phyloP scores from a whole-genome alignment of 208 protist genomes.

The Histomonas meleagridis region DNA sequence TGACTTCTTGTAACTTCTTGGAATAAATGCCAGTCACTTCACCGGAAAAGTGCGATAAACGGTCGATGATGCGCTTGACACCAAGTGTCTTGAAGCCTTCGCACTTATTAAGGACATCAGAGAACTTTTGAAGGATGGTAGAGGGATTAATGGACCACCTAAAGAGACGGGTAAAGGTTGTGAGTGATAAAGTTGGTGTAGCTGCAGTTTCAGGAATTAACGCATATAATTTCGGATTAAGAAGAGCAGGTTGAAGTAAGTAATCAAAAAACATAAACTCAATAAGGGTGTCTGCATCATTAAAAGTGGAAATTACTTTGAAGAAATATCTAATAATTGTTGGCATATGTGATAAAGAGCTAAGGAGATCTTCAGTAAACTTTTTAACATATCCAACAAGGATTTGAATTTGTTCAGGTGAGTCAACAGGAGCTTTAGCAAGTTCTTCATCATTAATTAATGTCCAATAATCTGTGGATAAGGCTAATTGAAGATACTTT shows the following conservation, averaged over 20 bases:
- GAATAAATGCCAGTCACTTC: neutral
- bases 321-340: neutral
- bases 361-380: neutral
- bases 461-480: neutral
- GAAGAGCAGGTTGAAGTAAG: neutral
- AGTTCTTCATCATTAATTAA: conserved; percentile 11
- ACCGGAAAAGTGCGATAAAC: neutral
- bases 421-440: neutral
- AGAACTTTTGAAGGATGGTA: neutral
- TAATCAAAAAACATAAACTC: conserved; percentile 2
- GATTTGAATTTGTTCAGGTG: neutral
- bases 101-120: neutral
- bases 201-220: conserved; percentile 27
- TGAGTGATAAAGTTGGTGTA: neutral
- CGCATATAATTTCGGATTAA: conserved; percentile 1
- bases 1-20: neutral
- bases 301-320: neutral
- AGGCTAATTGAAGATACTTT: neutral
- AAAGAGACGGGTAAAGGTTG: neutral
- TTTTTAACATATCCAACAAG: neutral
- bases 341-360: neutral
- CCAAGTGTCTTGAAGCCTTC: neutral
- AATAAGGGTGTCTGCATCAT: neutral
- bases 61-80: neutral
- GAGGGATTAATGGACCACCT: neutral